Base-by-base conservation (phyloP, 2,329 filamentous ascomycete genomes). In the Venturia effusa region DNA sequence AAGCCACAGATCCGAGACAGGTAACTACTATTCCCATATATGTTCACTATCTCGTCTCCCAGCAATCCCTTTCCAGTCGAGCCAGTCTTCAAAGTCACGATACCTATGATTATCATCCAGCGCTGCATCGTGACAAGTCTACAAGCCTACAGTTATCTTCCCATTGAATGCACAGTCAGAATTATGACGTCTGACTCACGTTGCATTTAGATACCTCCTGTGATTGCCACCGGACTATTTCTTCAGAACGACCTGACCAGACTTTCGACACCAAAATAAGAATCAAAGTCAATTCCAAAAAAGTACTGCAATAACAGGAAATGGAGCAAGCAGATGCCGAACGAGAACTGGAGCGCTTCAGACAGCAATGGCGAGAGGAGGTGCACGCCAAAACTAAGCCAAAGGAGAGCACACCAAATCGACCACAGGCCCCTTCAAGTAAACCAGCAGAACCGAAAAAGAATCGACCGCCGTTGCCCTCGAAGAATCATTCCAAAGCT, bases 341-440 rank as follows among this genome's bases (percentile, higher is more conserved):
- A 69, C 77, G 87, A 61, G 92, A 96, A 74, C 84, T 97, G 66
- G 90, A 96, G 75, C 87, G 84, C 57, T 97, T 97, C 77, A 87
- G 93, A 68, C 83, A 85, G 71, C 83, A 91, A 80, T 97, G 92
- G 92, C 85, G 85, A 65, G 88, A 90, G 69, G 92, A 97, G 73
- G 88, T 96, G 7, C 77, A 79, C 19, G 79, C 80, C 57, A 78
- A 80, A 71, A 68, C 61, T 69, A 72, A 66, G 67, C 65, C 41
- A 27, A 61, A 55, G 61, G 22, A 63, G 17, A 57, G n/a, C 34
- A 40, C 37, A 39, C 32, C 61, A 57, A 24, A 41, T 22, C 32
- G 30, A 63, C 22, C 34, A n/a, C 39, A 41, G 2, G 27, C 62
- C 6, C 37, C 55, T n/a, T 32, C 54, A 17, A 37, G n/a, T 5